Evolutionary conservation across 78 protist species (phyloP), one percentile per base, ranked within the genome.

Genomic region (Polysphondylium violaceum): DNA sequence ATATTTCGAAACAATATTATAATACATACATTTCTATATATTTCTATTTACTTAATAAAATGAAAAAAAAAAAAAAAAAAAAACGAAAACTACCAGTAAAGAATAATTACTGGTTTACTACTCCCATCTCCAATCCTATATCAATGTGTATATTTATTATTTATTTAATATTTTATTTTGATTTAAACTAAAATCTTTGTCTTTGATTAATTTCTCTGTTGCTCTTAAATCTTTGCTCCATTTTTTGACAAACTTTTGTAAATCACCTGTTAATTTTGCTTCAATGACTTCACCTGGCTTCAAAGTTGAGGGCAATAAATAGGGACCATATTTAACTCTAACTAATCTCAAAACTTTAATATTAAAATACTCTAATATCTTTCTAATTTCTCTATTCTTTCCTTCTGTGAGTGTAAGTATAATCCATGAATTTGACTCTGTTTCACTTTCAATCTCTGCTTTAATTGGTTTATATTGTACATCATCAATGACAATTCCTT

Each of bases 281-380:
- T 83, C 91, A 1, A 64, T 61, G 0, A 79, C 69, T 69, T 83
- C 91, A 47, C 91, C 91, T 27, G 58, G 78, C 59, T 83, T 83
- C 11, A 83, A n/a, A 3, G 74, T 33, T 0, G 29, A 17, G 16
- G 91, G 91, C n/a, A 83, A 25, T 40, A 27, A 17, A 29, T 83
- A 83, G 0, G 91, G 91, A 31, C 91, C 91, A 56, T 40, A 83
- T 2, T 41, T 9, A 14, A 63, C 68, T 31, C 91, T 36, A 58
- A 83, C 59, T 9, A 83, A 55, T 68, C 91, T 73, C 33, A 83
- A 74, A 2, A 83, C 91, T n/a, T 83, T 83, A 4, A 83, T 73
- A 83, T 83, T 83, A 56, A 83, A 83, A 58, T 58, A 55, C 43
- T 83, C 91, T 7, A 83, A 83, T 16, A 83, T 68, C 31, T 9